Conservation (phyloP, 2,329 filamentous ascomycete species). For the Macrophomina pseudophaseolina region DNA sequence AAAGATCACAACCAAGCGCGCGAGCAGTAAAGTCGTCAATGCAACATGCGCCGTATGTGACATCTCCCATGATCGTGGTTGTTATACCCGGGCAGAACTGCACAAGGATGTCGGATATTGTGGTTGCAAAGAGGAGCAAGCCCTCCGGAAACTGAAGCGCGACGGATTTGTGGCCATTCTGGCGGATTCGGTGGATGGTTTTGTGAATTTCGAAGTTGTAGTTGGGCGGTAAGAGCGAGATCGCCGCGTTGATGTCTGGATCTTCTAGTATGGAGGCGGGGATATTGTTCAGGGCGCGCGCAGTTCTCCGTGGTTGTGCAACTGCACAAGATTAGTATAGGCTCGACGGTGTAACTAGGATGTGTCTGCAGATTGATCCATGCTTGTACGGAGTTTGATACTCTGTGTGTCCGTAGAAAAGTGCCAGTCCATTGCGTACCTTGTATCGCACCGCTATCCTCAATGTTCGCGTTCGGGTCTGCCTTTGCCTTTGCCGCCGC, state of each 20-base stretch:
- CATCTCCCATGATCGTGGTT: conserved; percentile 98
- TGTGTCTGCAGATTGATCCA: too few species aligned
- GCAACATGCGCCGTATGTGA: conserved; percentile 97
- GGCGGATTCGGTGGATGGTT: conserved; percentile 91
- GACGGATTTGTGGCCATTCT: conserved; percentile 77
- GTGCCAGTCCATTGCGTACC: conserved; percentile 51
- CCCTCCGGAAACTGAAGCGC: conserved; percentile 98
- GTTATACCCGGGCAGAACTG: conserved; percentile 92
- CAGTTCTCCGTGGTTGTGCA: conserved; percentile 71
- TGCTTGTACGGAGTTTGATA: too few species aligned
- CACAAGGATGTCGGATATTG: conserved; percentile 93
- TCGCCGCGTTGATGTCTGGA: conserved; percentile 82
- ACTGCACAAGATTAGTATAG: conserved; percentile 54
- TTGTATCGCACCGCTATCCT: conserved; percentile 71
- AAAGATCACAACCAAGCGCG: conserved; percentile 88
- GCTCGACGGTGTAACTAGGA: too few species aligned
- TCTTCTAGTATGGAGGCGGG: conserved; percentile 86
- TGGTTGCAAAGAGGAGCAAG: conserved; percentile 92
- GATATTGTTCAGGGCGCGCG: conserved; percentile 87
- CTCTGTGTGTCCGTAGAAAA: background rate
- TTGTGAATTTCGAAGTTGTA: conserved; percentile 99
- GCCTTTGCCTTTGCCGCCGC: conserved; percentile 47
- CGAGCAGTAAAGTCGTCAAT: conserved; percentile 98
- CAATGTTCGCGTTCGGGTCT: conserved; percentile 52
- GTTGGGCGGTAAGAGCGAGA: conserved; percentile 86